Base-by-base conservation (phyloP, 768 basidiomycete species). In the Kwoniella sp. region DNA sequence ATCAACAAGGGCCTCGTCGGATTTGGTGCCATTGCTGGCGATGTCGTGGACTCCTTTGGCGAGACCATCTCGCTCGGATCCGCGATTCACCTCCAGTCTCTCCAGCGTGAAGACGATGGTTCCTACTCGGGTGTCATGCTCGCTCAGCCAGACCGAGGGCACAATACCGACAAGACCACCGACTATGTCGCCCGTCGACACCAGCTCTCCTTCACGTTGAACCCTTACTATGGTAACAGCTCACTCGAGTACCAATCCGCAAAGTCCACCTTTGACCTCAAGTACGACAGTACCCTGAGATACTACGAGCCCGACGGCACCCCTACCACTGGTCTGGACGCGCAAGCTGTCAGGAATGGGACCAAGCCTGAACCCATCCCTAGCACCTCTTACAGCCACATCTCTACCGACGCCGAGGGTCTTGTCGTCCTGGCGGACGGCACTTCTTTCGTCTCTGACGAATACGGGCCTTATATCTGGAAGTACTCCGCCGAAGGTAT, bases 401-500 rank as follows among this genome's bases (percentile, higher is more conserved):
- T 89, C 38, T 83, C 82, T 2, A 70, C 87, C 2, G 88, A 90
- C 67, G 81, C 83, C 0, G 88, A 89, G 73, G 87, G 87, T 0
- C 61, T 89, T 15, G 85, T 86, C 1, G 79, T 85, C 12, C 85
- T 86, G 70, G 70, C 78, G 0, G 88, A 89, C 67, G 88, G 88
- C 69, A 85, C 84, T 0, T 87, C 84, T 78, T 88, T 86, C 87
- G 82, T 86, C 30, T 86, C 86, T 69, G 88, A 89, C 73, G 88
- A 89, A 79, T 89, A 89, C 68, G 88, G 87, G 38, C 86, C 87
- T 2, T 86, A 87, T 70, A 86, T 89, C 67, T 87, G 88, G 76
- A 83, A 82, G 17, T 85, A 85, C 76, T 78, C 83, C 0, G 71
- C 82, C 0, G 74, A 77, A 26, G 87, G 87, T 0, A 70, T 82